These are phyloP conservation scores for Fusarium hostae DNA, from an alignment of 2,329 filamentous ascomycete genomes.

Conservation along the genomic window DNA sequence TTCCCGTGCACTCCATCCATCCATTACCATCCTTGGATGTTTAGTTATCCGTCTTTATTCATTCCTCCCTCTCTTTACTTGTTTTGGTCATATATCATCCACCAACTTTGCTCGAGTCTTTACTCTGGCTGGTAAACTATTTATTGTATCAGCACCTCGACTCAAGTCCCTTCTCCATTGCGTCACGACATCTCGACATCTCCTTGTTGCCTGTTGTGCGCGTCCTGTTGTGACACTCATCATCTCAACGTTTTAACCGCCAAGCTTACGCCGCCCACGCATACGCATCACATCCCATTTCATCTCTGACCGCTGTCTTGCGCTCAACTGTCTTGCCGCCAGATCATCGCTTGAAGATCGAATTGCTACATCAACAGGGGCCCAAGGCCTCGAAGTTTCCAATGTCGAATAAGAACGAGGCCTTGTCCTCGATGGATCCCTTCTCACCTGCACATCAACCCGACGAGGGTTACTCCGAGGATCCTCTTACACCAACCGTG, in stretches of 20 bases:
- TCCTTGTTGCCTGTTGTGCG: constrained; percentile 19
- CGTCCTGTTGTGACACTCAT: constrained; percentile 28
- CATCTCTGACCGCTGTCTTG: constrained; percentile 4
- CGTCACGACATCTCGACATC: neutral
- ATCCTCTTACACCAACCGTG: constrained; percentile 64
- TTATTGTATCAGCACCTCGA: neutral
- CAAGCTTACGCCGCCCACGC: neutral
- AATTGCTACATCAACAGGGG: constrained; percentile 32
- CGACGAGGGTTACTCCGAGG: constrained; percentile 90
- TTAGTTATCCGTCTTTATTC: constrained; percentile 24
- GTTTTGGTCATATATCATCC: constrained; percentile 15
- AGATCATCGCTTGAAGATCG: constrained; percentile 1
- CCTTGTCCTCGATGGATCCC: constrained; percentile 54
- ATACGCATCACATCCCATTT: neutral
- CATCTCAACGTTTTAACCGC: constrained; percentile 10
- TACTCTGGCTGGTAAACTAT: neutral
- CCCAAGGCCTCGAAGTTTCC: constrained; percentile 29
- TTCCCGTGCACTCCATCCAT: neutral
- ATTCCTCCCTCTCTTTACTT: neutral
- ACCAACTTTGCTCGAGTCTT: neutral
- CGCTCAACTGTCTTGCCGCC: neutral
- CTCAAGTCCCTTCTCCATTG: constrained; percentile 7
- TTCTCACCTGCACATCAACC: constrained; percentile 68
- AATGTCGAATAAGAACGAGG: constrained; percentile 47
- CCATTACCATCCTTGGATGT: neutral